phyloP scores from a whole-genome alignment of 106 monocot species.

The Apostasia shenzhenica region DNA sequence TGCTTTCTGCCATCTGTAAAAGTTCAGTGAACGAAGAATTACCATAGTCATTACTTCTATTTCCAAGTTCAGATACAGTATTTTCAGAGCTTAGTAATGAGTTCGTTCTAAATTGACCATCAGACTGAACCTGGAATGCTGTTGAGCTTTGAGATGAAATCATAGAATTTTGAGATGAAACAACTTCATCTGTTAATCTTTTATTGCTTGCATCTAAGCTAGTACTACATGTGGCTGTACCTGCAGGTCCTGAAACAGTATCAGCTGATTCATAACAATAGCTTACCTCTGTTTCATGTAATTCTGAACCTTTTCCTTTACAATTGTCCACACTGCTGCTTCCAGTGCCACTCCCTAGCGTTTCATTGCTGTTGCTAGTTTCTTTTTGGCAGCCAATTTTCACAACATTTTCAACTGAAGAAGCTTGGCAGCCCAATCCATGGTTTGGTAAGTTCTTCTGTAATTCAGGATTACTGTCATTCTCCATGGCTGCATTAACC shows the following conservation, averaged over 20 bases:
- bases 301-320: conserved; percentile 1
- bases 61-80: conserved; percentile 12
- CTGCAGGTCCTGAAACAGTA: conserved; percentile 8
- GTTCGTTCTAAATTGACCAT: conserved; percentile 9
- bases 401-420: conserved; percentile 1
- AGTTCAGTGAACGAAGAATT: conserved; percentile 55
- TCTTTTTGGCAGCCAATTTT: conserved; percentile 7
- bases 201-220: conserved; percentile 13
- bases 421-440: conserved; percentile 6
- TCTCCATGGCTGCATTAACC: not conserved
- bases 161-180: conserved; percentile 37
- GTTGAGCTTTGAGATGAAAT: conserved; percentile 36
- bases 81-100: conserved; percentile 10
- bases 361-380: conserved; percentile 7
- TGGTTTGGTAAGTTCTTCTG: not conserved
- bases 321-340: conserved; percentile 2
- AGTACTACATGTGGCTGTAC: conserved; percentile 6
- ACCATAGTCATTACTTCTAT: conserved; percentile 14
- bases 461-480: not conserved
- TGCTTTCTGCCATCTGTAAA: conserved; percentile 38
- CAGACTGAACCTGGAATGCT: conserved; percentile 19
- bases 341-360: conserved; percentile 8
- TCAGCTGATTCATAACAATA: conserved; percentile 18
- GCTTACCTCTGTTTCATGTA: conserved; percentile 11
- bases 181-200: conserved; percentile 17